Conservation (phyloP, 345 rosid genomes). For the Boechera stricta region DNA sequence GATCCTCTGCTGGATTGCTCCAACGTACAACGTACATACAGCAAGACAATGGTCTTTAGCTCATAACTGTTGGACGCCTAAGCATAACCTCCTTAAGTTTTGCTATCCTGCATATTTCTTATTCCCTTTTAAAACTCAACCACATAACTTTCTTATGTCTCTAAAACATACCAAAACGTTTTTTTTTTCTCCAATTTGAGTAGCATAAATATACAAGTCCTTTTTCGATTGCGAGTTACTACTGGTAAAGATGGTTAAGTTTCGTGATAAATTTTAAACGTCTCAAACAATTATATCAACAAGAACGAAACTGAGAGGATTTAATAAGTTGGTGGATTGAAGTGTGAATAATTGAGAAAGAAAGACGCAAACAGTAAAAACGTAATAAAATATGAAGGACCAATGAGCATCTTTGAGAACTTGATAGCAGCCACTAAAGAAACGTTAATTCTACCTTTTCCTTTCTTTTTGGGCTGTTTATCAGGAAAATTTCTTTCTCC, state of each 20-base stretch:
- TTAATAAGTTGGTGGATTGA: constrained; percentile 2
- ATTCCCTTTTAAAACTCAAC: neutral
- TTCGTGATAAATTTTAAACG: neutral
- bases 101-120: neutral
- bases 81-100: neutral
- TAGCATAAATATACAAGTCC: neutral
- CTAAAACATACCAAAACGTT: neutral
- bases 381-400: constrained; percentile 26
- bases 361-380: neutral
- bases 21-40: neutral
- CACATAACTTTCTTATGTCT: neutral
- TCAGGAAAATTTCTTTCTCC: constrained; percentile 19
- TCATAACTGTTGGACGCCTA: neutral
- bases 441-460: neutral
- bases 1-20: neutral
- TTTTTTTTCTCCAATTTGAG: neutral
- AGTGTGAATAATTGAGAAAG: neutral
- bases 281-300: neutral
- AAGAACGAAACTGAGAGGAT: neutral
- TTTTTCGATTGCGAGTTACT: neutral
- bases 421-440: neutral
- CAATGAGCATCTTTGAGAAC: constrained; percentile 22
- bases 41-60: neutral
- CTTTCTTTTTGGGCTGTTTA: neutral
- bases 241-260: neutral